A percentile compares a stretch with the other conserved stretches of the same genome.
phyloP scores from a whole-genome alignment of 495 filamentous ascomycete genomes.

The Penicillium chermesinum region DNA sequence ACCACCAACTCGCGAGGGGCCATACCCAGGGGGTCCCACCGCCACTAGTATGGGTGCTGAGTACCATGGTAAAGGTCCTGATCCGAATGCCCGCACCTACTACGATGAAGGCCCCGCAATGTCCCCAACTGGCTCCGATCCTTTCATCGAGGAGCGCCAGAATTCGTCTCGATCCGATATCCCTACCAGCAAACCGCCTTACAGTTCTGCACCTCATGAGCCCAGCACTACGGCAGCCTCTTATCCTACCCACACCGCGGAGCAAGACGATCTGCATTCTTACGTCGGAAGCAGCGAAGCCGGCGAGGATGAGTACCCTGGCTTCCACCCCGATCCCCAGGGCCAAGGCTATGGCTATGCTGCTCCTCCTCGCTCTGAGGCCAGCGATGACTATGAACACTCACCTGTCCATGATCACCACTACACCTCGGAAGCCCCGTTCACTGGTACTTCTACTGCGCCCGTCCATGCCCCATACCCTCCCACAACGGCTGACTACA shows the following conservation, averaged over 20 bases:
- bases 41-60: slow-evolving; percentile 22
- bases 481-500: slow-evolving; percentile 45
- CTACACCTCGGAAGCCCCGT: slow-evolving; percentile 42
- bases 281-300: slow-evolving; percentile 49
- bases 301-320: slow-evolving; percentile 53
- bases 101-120: slow-evolving; percentile 39
- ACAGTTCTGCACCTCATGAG: not conserved
- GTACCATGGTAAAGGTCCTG: slow-evolving; percentile 19
- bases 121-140: slow-evolving; percentile 55
- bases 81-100: slow-evolving; percentile 30
- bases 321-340: slow-evolving; percentile 43
- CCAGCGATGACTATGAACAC: slow-evolving; percentile 52
- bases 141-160: slow-evolving; percentile 42
- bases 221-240: not conserved
- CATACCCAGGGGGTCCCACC: slow-evolving; percentile 30
- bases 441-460: slow-evolving; percentile 30
- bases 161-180: slow-evolving; percentile 25
- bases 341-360: slow-evolving; percentile 39
- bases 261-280: slow-evolving; percentile 45
- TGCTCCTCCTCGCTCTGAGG: slow-evolving; percentile 35
- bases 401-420: slow-evolving; percentile 42
- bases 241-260: slow-evolving; percentile 24
- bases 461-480: slow-evolving; percentile 27
- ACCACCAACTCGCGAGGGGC: slow-evolving; percentile 44
- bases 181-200: slow-evolving; percentile 13